Base-by-base conservation (phyloP, 2,329 filamentous ascomycete genomes). In the Alternaria novae-zelandiae region DNA sequence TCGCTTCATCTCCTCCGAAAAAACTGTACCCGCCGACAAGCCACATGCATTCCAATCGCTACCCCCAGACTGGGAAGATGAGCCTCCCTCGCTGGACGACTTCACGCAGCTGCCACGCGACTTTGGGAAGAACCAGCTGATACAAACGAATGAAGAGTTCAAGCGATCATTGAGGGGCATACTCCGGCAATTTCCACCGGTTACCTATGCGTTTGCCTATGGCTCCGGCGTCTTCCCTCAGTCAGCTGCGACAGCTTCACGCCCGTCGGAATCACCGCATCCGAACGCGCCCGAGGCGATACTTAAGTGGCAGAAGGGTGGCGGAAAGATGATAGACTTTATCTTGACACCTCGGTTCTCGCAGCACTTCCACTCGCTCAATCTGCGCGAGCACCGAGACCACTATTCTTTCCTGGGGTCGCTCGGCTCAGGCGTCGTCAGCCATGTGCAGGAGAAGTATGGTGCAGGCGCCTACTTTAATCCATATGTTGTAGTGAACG, bases 381-480 rank as follows among this genome's bases (percentile, higher is more conserved):
- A 99, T 75, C 85, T 99, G 71, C 86, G 87, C 68, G 91, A 97
- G 78, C 91, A 99, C 76, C 91, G 92, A 8, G 87, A 96, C 73
- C 96, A 99, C 80, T 99, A 99, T 82, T 98, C 95, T 1, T 90
- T 87, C 11, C 83, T 99, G 20, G 92, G 92, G 2, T 90, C 89
- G 13, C 82, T 97, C 20, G 95, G 95, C 2, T 98, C 94, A 2
- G 94, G 89, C 28, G 86, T 92, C 5, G 92, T 98, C 17, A 94
- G 93, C 13, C 86, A 89, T 57, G 89, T 97, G 20, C 95, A 99
- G 80, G 93, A 98, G 74, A 87, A 85, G 67, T 92, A 91, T 83
- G 96, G 96, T 45, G 96, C 96, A 0, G 96, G 96, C 7, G 93
- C 97, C 43, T 99, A 99, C 82, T 99, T 97, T 83, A 97, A 99